Base-by-base conservation (phyloP, 768 basidiomycete species). In the Filobasidium floriforme region DNA sequence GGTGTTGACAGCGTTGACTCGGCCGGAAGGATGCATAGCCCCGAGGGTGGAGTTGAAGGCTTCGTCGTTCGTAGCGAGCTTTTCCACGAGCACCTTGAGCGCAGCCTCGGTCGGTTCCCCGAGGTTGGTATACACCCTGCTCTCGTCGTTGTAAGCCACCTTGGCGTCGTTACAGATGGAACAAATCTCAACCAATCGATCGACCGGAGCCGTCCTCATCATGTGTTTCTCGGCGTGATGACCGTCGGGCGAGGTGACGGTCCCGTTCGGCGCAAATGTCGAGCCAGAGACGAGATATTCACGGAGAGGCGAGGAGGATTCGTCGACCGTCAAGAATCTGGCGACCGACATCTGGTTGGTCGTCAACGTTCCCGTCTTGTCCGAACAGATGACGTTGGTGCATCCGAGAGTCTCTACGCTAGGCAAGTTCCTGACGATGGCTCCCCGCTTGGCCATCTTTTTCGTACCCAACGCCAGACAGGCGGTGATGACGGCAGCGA, bases 361-460 rank as follows among this genome's bases (percentile, higher is more conserved):
- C 11, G 92, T 96, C 73, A 96, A 67, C 54, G 79, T 76, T 59
- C 93, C 93, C 28, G 94, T 99, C 83, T 99, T 99, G 81, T 99
- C 94, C 2, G 92, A 93, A 79, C 94, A 99, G 71, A 99, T 98
- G 59, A 99, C 92, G 76, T 96, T 97, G 51, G 93, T 96, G 81
- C 92, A 93, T 0, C 94, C 94, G 7, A 99, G 83, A 44, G 94
- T 98, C 81, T 99, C 94, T 40, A 99, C 96, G 69, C 89, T 91
- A 9, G 94, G 96, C 69, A 99, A 81, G 78, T 94, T 93, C 72
- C 93, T 82, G 62, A 99, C 94, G 73, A 99, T 99, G 1, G 94
- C 94, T 69, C 97, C 96, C 81, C 93, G 89, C 82, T 96, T 89
- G 0, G 94, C 93, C 94, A 99, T 99, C 80, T 96, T 97, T 82